Evolutionary conservation across 2,329 filamentous ascomycete species (phyloP).

Genomic region (Pseudogymnoascus sp.): DNA sequence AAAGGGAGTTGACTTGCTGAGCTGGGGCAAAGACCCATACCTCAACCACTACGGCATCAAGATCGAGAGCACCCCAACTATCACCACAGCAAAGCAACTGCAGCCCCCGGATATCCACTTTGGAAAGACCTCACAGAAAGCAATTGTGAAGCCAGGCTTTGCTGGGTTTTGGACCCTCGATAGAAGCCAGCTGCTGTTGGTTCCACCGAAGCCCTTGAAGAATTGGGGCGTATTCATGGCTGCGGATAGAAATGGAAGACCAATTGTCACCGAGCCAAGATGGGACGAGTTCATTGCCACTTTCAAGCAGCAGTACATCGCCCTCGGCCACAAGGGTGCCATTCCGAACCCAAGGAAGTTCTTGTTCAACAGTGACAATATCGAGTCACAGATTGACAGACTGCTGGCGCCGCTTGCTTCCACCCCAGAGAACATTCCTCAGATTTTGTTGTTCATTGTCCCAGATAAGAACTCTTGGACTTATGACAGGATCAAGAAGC

Average conservation of each 20-base stretch:
- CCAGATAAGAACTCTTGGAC: conserved; percentile 60
- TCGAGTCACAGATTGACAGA: not conserved
- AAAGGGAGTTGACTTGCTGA: conserved; percentile 57
- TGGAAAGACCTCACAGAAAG: not conserved
- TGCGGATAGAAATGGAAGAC: not conserved
- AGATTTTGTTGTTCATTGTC: conserved; percentile 75
- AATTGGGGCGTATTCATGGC: conserved; percentile 5
- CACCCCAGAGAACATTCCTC: conserved; percentile 37
- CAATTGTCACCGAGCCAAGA: not conserved
- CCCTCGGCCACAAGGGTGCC: conserved; percentile 52
- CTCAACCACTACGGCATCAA: conserved; percentile 67
- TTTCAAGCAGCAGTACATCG: conserved; percentile 54
- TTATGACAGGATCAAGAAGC: conserved; percentile 86
- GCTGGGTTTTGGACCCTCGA: conserved; percentile 3
- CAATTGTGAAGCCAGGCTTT: conserved; percentile 3
- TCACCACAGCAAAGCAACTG: not conserved
- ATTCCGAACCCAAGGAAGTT: not conserved
- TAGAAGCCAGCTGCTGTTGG: not conserved
- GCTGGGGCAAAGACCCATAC: conserved; percentile 62
- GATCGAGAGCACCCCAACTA: conserved; percentile 43
- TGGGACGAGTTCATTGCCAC: conserved; percentile 43
- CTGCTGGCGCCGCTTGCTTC: not conserved
- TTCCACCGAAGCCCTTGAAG: not conserved
- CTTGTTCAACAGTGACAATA: conserved; percentile 9
- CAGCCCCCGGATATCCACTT: not conserved